Base-by-base conservation (phyloP, 2,329 filamentous ascomycete genomes). In the Verticillium nonalfalfae region DNA sequence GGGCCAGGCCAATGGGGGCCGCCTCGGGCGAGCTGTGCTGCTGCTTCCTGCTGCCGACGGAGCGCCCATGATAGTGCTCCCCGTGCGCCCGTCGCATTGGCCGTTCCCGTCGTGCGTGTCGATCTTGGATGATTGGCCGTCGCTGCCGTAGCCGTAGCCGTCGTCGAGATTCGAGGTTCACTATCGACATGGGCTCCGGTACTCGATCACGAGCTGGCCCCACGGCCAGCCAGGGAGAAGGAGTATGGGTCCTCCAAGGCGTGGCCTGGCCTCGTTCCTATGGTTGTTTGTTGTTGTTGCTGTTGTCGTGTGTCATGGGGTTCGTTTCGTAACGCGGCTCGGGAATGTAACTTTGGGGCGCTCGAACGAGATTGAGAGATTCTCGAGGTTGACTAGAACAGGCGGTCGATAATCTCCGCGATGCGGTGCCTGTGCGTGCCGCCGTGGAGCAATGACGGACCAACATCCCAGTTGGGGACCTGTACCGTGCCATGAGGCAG, bases 1-100 rank as follows among this genome's bases (percentile, higher is more conserved):
- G 26, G 45, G 45, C 4, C 39, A 50, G 45, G 45, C 61, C 65
- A 67, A 65, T 64, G 58, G 61, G 58, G 61, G 64, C 59, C 61
- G 62, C 60, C 58, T 61, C 57, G 61, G 56, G 57, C 63, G 59
- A 36, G 35, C 61, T 55, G 36, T 62, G 58, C 54, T 59, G 26
- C 26, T 4, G 26, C 26, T 31, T 31, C 1, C 26, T 31, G 26
- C 26, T 31, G 59, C 56, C 63, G 45, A 52, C 45, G 45, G 61
- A 59, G 62, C 39, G 59, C 61, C 61, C 61, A 59, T 57, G 58
- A 58, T 58, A 56, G 62, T 65, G 60, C 26, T 31, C 26, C 26
- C 26, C 26, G 26, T 31, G 26, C 26, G 26, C 26, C 26, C 26
- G 26, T 56, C 60, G 62, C 62, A 63, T 58, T 58, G 31, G 45